Conservation (phyloP, 2,329 filamentous ascomycete genomes). For the Leptographium radiaticola region DNA sequence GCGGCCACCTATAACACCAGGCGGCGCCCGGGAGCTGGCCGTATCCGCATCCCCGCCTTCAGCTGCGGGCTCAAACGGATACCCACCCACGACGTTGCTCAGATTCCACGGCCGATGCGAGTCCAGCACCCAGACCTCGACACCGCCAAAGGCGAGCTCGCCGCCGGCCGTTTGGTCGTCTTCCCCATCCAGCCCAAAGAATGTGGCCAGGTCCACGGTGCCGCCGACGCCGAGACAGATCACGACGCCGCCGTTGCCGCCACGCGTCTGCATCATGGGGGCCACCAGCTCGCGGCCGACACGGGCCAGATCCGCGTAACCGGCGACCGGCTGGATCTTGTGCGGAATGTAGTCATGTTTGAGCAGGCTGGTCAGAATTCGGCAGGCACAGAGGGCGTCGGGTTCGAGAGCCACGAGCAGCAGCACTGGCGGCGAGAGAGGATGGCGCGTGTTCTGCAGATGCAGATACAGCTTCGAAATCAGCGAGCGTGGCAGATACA, state of each 20-base stretch:
- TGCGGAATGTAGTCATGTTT: conserved; percentile 97
- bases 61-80: conserved; percentile 35
- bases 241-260: conserved; percentile 77
- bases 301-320: conserved; percentile 77
- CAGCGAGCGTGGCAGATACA: conserved; percentile 88
- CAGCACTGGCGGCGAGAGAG: conserved; percentile 81
- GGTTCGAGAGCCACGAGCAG: conserved; percentile 89
- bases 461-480: conserved; percentile 87
- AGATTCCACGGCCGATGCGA: conserved; percentile 89
- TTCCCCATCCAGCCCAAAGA: conserved; percentile 61
- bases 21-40: conserved; percentile 29
- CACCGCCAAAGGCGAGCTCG: conserved; percentile 51
- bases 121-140: conserved; percentile 92
- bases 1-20: conserved; percentile 60
- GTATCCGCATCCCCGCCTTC: not conserved
- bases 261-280: conserved; percentile 75
- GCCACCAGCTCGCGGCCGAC: conserved; percentile 66
- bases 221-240: conserved; percentile 89
- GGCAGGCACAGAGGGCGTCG: conserved; percentile 88
- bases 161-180: conserved; percentile 23
- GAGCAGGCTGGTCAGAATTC: conserved; percentile 82
- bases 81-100: conserved; percentile 79
- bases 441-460: conserved; percentile 73
- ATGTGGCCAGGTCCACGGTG: conserved; percentile 71
- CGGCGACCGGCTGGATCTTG: conserved; percentile 89